Evolutionary conservation across 139 green algal species (phyloP), one percentile per base, ranked within the genome.

Genomic region (Protoeuglena noctilucae): DNA sequence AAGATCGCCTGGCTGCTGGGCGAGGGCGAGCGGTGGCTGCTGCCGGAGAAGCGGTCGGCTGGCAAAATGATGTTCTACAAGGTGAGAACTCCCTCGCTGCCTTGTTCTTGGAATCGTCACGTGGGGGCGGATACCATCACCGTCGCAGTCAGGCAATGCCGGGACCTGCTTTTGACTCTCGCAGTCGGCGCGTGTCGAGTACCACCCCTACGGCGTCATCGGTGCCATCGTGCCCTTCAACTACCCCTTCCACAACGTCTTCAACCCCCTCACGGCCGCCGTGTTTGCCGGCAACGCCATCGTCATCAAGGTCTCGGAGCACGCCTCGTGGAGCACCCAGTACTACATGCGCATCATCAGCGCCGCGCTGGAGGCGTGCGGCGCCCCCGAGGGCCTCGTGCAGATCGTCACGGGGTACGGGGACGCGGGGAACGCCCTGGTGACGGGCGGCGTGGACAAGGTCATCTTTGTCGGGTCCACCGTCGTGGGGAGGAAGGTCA

Each of bases 231-330:
- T 98, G 45, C 89, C 90, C 6, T 98, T 84, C 81, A 98, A 98
- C 75, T 96, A 95, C 68, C 90, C 90, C 48, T 96, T 98, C 65
- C 90, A 98, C 76, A 98, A 98, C 69, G 72, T 98, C 16, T 81
- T 96, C 47, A 98, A 98, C 74, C 90, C 90, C 1, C 71, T 98
- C 18, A 81, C 82, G 1, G 83, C 89, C 0, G 83, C 84, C 2
- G 48, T 96, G 0, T 95, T 94, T 62, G 69, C 87, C n/a, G 90
- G 90, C 22, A 95, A 96, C 54, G 80, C 73, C 23, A 77, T 96
- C 24, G 83, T 96, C 19, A 80, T 98, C 65, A 98, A 98, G 79
- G 84, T 89, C 22, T 87, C 76, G 40, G 88, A 96, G 73, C 73
- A 96, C 64, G 79, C 83, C 29, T 85, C 75, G 26, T 96, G 88